phyloP scores from a whole-genome alignment of 2,329 filamentous ascomycete genomes.

The Aspergillus hiratsukae region DNA sequence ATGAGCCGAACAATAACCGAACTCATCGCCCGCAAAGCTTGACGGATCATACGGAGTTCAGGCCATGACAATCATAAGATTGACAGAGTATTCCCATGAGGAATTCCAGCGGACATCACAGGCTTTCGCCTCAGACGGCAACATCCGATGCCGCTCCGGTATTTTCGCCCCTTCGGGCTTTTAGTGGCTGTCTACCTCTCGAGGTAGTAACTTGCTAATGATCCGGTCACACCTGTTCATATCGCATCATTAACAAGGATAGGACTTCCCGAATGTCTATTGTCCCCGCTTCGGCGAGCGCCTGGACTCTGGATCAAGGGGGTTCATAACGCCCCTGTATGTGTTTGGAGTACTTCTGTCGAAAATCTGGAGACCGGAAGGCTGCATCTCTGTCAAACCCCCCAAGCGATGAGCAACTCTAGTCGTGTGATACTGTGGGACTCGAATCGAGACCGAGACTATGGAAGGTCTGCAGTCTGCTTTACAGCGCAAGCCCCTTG shows the following conservation, averaged over 20 bases:
- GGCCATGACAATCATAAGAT: neutral
- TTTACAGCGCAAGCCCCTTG: neutral
- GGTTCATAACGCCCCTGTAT: neutral
- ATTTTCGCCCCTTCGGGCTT: neutral
- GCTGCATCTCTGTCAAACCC: neutral
- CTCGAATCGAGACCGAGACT: neutral
- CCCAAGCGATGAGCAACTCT: neutral
- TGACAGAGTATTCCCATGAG: neutral
- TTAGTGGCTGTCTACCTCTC: neutral
- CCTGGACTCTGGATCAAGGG: constrained; percentile 4
- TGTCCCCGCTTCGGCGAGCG: constrained; percentile 13
- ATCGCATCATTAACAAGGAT: neutral
- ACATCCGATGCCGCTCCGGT: neutral
- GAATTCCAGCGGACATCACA: neutral
- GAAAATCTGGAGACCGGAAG: neutral
- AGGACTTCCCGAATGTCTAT: neutral
- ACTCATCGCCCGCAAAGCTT: neutral
- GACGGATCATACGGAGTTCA: neutral
- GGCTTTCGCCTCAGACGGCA: neutral
- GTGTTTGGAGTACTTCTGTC: neutral
- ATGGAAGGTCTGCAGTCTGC: neutral
- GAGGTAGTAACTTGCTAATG: neutral
- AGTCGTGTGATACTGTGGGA: neutral
- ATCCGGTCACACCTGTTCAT: neutral
- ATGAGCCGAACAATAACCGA: neutral